Conservation (phyloP, 2,329 filamentous ascomycete genomes). For the Hymenotorrendiella dingleyae region DNA sequence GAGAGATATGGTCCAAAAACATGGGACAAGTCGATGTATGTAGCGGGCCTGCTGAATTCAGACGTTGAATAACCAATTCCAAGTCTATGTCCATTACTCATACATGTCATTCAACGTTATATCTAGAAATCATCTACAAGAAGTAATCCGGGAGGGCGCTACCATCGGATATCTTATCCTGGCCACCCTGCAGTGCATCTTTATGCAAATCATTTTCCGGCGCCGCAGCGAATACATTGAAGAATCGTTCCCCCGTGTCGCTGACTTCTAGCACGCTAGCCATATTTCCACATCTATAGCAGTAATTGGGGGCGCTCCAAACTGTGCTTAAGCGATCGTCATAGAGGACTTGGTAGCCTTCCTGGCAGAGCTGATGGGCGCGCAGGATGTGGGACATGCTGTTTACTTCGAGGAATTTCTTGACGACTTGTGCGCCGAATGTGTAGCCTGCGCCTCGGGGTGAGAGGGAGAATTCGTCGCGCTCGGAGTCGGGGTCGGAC, state of each 20-base stretch:
- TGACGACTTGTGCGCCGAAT: slow-evolving; percentile 94
- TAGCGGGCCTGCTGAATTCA: too few relatives aligned
- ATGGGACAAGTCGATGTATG: too few relatives aligned
- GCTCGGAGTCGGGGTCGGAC: slow-evolving; percentile 96
- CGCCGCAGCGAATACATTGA: slow-evolving; percentile 96
- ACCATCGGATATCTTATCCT: slow-evolving; percentile 63
- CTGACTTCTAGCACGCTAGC: slow-evolving; percentile 95
- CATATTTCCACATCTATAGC: slow-evolving; percentile 91
- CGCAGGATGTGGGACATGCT: slow-evolving; percentile 96
- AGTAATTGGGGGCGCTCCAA: slow-evolving; percentile 87
- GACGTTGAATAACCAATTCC: not conserved
- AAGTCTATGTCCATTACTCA: not conserved
- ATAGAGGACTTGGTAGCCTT: slow-evolving; percentile 95
- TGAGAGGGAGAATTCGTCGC: slow-evolving; percentile 92
- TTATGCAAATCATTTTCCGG: slow-evolving; percentile 92
- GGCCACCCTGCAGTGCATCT: slow-evolving; percentile 73
- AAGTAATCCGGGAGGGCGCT: slow-evolving; percentile 66
- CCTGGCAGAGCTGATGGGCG: slow-evolving; percentile 97
- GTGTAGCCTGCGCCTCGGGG: slow-evolving; percentile 94
- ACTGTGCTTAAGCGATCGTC: slow-evolving; percentile 93
- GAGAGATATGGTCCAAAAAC: too few relatives aligned
- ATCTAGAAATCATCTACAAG: slow-evolving; percentile 39
- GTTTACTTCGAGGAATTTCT: slow-evolving; percentile 96
- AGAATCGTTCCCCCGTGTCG: slow-evolving; percentile 86
- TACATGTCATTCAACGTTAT: not conserved